Evolutionary conservation across 495 filamentous ascomycete species (phyloP), one percentile per base, ranked within the genome.

Genomic region (Hypoxylon intermedium): DNA sequence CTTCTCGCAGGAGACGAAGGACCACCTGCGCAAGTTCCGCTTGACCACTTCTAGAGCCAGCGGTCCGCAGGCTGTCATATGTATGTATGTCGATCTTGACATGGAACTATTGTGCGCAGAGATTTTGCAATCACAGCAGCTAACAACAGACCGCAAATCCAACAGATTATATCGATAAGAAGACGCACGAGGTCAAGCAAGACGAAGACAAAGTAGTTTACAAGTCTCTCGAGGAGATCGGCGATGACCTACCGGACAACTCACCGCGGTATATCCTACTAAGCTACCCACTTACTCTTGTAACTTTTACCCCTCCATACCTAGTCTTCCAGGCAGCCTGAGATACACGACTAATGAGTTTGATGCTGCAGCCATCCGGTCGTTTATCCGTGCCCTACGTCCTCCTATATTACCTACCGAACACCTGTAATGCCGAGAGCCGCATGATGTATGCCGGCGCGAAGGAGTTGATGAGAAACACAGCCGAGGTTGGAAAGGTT

Each of bases 391-490:
- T 76, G 6, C 94, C 93, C 19, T 98, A 98, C 72, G 92, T 97
- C 36, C 84, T 98, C 69, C 77, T 98, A 31, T 96, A 92, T 77
- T 97, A 93, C 74, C 83, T 97, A 42, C 94, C 94, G 13, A 87
- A 84, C 40, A 96, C 93, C 40, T 92, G 90, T 77, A 96, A 94
- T 72, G 82, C 78, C 57, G 88, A 88, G 58, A 73, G 87, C 69
- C 86, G 90, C 45, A 98, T 97, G 94, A 82, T 92, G 76, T 98
- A 98, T 75, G 94, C 94, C 13, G 87, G 91, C 15, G 93, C 93
- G 19, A 96, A 95, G 72, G 93, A 98, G 77, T 75, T 97, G 74
- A 90, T 98, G 85, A 86, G 93, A 60, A 95, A 88, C 66, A 92
- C 89, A 48, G 88, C 89, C 7, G 91, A 96, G 76, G 90, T 91